Evolutionary conservation across 805 yeast species (phyloP), one percentile per base, ranked within the genome.

Genomic region (Starmera caribaea): DNA sequence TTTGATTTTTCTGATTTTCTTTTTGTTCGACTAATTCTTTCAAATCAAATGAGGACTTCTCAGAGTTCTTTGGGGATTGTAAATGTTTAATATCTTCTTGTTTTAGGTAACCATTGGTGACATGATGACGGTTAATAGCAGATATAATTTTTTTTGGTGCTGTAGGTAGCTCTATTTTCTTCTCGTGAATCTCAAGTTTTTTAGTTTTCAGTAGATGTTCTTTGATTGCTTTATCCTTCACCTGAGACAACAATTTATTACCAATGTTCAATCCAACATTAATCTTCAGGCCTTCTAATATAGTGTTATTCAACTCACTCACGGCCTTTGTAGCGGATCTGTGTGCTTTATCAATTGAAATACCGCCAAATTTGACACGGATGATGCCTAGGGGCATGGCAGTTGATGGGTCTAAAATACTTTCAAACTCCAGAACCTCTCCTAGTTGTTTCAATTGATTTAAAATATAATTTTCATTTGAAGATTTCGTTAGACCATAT

Each of bases 341-440:
- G 29, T 69, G 70, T 1, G 81, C 74, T n/a, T 53, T 48, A 17
- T 67, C 71, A n/a, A 58, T 42, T 0, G 45, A 17, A 15, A 8
- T 15, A 3, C 86, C 85, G 42, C 69, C 79, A 58, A 71, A 88
- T 42, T 71, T 66, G 38, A 86, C 64, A 16, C 74, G 61, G 38
- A 81, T 81, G 16, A 87, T 64, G 9, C 95, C 92, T 32, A 88
- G 58, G 0, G 95, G 89, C 15, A 79, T 81, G 3, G 88, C 95
- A 34, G 84, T 78, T 16, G 68, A 65, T 1, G 90, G 85, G 52
- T 88, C 92, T 41, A 70, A 74, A 9, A 80, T 65, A 43, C 76
- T 66, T 42, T 74, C 73, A 37, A 81, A 61, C 32, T 74, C 76
- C 24, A 71, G 66, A 4, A 88, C 67, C 27, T 69, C 71, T 3